phyloP scores from a whole-genome alignment of 2,329 filamentous ascomycete genomes.

The Sclerotinia spermophila region DNA sequence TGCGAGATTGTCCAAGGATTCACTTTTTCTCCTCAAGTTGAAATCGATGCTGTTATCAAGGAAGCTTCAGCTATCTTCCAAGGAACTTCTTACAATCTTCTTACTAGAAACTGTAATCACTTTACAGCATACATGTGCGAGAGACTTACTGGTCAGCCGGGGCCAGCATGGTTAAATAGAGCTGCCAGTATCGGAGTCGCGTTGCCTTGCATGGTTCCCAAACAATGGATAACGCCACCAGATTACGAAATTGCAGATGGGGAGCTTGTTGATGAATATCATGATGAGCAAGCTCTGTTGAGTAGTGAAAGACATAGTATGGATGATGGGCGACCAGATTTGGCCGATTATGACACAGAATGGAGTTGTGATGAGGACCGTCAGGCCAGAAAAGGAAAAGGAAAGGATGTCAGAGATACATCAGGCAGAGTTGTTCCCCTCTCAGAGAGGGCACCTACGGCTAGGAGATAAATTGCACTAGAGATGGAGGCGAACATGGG shows the following conservation, averaged over 20 bases:
- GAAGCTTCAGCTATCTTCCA: constrained; percentile 68
- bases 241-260: constrained; percentile 72
- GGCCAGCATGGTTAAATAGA: constrained; percentile 75
- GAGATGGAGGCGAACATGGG: constrained; percentile 14
- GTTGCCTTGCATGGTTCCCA: constrained; percentile 76
- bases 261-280: constrained; percentile 55
- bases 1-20: constrained; percentile 76
- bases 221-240: constrained; percentile 76
- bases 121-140: constrained; percentile 76
- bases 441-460: constrained; percentile 49
- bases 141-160: constrained; percentile 65
- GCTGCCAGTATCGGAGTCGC: constrained; percentile 80
- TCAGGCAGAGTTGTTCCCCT: constrained; percentile 50
- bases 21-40: constrained; percentile 62
- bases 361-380: constrained; percentile 49
- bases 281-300: constrained; percentile 57
- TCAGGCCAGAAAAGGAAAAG: constrained; percentile 39
- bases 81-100: constrained; percentile 73
- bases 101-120: constrained; percentile 85
- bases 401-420: constrained; percentile 43
- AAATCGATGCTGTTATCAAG: constrained; percentile 68
- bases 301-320: constrained; percentile 35
- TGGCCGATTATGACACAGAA: constrained; percentile 35
- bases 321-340: constrained; percentile 24
- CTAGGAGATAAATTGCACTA: constrained; percentile 23